Percentiles rank a stretch among this genome's conserved stretches.
phyloP scores from a whole-genome alignment of 2,329 filamentous ascomycete species.

The Stemphylium beticola region DNA sequence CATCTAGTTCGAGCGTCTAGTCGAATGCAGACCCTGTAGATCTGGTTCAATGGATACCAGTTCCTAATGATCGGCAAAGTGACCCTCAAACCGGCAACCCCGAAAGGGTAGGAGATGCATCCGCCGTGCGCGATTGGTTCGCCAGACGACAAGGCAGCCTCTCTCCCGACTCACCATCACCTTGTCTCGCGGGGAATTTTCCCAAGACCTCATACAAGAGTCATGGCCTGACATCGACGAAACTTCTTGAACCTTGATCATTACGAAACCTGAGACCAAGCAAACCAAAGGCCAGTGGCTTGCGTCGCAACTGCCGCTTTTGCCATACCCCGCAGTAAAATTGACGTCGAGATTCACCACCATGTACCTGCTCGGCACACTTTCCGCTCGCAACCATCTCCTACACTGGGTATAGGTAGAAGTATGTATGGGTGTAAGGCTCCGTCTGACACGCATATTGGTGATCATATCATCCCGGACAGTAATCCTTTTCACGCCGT shows the following conservation, averaged over 20 bases:
- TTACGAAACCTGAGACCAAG: no score
- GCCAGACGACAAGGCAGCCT: not conserved
- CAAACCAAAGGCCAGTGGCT: no score
- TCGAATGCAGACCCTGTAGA: conserved; percentile 15
- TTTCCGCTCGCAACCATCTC: not conserved
- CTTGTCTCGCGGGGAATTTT: not conserved
- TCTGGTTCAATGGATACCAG: not conserved
- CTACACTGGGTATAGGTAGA: no score
- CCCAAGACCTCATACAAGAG: not conserved
- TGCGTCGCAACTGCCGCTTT: not conserved
- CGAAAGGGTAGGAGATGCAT: not conserved
- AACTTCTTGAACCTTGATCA: not conserved
- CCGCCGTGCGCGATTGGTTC: conserved; percentile 6
- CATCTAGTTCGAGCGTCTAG: not conserved
- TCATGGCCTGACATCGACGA: not conserved
- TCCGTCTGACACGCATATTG: not conserved
- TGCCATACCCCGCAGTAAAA: not conserved
- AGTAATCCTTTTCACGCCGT: not conserved
- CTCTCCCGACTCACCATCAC: conserved; percentile 2
- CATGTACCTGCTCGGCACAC: not conserved
- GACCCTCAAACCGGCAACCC: not conserved
- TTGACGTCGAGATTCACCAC: not conserved
- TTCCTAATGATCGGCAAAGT: conserved; percentile 9
- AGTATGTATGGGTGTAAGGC: not conserved
- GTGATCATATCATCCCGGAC: not conserved